Evolutionary conservation across 2,329 filamentous ascomycete genomes (phyloP), one percentile per base, ranked within the genome.

Genomic region (Penicillium concentricum): DNA sequence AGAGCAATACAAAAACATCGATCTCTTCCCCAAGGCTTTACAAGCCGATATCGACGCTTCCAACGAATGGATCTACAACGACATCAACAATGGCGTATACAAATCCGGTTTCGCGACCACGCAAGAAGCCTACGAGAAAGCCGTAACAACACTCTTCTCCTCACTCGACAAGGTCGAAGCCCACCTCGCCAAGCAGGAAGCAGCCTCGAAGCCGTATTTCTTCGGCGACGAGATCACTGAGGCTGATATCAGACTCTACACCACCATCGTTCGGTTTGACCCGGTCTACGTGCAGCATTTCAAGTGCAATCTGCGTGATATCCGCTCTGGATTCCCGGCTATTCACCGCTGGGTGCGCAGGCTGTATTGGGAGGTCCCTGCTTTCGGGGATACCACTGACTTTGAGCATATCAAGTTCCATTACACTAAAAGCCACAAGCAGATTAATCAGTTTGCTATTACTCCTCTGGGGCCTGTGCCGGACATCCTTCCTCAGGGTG

Each of bases 401-500:
- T 96, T 96, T 73, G 85, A 95, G 74, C 94, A 99, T 77, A 97
- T 97, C 79, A 97, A 96, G 84, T 88, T 83, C 43, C 85, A 88
- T 67, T 88, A 88, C 70, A 87, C 85, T 2, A 85, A 84, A 78
- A 85, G 82, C 62, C 85, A 87, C 72, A 77, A 72, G 63, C 85
- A 87, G 74, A 87, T 88, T 65, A 88, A 88, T 69, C 83, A 70
- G 45, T 82, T 81, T 72, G 76, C 81, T 38, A 96, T 99, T 70
- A 93, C 91, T 24, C 92, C 93, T 1, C 71, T 96, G 16, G 93
- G 93, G 0, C 93, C 94, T 5, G 66, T 91, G 69, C 92, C 92
- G 38, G 83, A 95, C 76, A 88, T 99, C 60, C 68, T 97, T 75
- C 84, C 83, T 5, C 77, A 89, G 66, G 88, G 88, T 41, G 85